phyloP scores from a whole-genome alignment of 306 rosid genomes.

The Acacia crassicarpa region DNA sequence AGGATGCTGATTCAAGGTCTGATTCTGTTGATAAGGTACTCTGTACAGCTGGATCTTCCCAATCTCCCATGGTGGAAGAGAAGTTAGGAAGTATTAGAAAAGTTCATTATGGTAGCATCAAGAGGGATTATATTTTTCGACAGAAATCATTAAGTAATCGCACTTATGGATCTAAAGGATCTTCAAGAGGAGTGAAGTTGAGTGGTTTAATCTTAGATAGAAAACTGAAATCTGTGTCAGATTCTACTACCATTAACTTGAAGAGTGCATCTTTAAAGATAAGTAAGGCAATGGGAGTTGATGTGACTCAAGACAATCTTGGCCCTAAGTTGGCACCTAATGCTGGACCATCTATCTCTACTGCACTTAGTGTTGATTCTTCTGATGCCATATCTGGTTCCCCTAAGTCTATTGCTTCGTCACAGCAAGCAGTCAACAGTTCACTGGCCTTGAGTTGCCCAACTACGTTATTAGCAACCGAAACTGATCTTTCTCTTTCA shows the following conservation, averaged over 20 bases:
- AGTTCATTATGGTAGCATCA: constrained; percentile 55
- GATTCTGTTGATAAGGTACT: constrained; percentile 48
- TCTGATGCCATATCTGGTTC: constrained; percentile 38
- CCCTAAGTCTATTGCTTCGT: constrained; percentile 30
- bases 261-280: constrained; percentile 71
- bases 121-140: constrained; percentile 80
- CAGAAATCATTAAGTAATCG: constrained; percentile 71
- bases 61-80: constrained; percentile 56
- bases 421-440: constrained; percentile 31
- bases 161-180: constrained; percentile 75
- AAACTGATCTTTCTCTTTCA: constrained; percentile 83
- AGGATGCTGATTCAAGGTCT: constrained; percentile 40
- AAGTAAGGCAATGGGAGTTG: constrained; percentile 71
- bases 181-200: constrained; percentile 71
- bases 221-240: constrained; percentile 70
- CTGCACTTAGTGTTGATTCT: constrained; percentile 46
- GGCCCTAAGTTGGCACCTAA: constrained; percentile 46
- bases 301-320: constrained; percentile 54
- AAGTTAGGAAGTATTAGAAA: constrained; percentile 55
- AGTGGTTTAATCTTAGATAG: constrained; percentile 73
- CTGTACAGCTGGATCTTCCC: constrained; percentile 50
- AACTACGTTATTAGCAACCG: constrained; percentile 47
- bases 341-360: constrained; percentile 44
- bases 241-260: constrained; percentile 60
- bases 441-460: constrained; percentile 30